Conservation (phyloP, 306 rosid species). For the Quercus robur region DNA sequence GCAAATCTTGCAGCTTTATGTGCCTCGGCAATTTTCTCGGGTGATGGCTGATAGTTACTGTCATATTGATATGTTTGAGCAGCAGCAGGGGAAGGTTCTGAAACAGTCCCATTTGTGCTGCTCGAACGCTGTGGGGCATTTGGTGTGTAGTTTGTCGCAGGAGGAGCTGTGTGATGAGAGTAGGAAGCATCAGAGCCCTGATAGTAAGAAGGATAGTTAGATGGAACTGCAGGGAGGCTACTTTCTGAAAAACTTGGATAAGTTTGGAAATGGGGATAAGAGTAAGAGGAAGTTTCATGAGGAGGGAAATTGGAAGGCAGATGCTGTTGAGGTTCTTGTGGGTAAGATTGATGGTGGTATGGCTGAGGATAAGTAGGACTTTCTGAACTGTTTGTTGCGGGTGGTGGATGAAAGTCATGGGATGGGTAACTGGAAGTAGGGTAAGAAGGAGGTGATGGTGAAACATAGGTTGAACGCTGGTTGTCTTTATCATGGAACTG, state of each 20-base stretch:
- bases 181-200: conserved; percentile 74
- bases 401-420: conserved; percentile 62
- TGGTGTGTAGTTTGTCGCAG: conserved; percentile 42
- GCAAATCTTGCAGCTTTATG: conserved; percentile 99
- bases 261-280: conserved; percentile 81
- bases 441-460: conserved; percentile 51
- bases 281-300: conserved; percentile 45
- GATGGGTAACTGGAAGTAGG: conserved; percentile 58
- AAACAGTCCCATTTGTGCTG: conserved; percentile 48
- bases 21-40: conserved; percentile 93
- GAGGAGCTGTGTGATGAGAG: conserved; percentile 62
- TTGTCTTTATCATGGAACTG: conserved; percentile 49
- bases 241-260: conserved; percentile 94
- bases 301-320: conserved; percentile 54
- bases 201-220: conserved; percentile 47
- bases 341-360: conserved; percentile 62
- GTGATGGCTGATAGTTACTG: conserved; percentile 76
- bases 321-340: conserved; percentile 65
- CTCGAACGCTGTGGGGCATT: conserved; percentile 43
- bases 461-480: conserved; percentile 45
- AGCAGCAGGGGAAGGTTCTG: conserved; percentile 49
- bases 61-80: conserved; percentile 62
- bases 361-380: conserved; percentile 52
- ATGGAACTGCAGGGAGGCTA: conserved; percentile 72
- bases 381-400: conserved; percentile 56